Base-by-base conservation (phyloP, 352 stramenopile genomes). In the Globisporangium orthogonon region DNA sequence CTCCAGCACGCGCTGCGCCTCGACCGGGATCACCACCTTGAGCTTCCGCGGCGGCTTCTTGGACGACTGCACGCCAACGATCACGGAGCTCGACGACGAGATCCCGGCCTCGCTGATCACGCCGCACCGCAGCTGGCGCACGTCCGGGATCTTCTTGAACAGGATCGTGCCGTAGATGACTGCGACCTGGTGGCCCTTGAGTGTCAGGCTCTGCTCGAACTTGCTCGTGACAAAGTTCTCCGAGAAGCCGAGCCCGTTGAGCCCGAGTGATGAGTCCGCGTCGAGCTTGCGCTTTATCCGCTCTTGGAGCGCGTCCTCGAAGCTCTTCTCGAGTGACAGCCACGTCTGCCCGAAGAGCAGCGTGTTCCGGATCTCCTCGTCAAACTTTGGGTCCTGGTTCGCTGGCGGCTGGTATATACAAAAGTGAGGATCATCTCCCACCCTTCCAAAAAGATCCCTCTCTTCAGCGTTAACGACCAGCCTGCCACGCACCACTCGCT, bases 61-160 rank as follows among this genome's bases (percentile, higher is more conserved):
- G 3, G 65, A 67, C 44, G 77, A 63, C 3, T 65, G 65, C 13
- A 66, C 63, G 43, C 86, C 86, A 10, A 95, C 83, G 60, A 95
- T 95, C 29, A 95, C 86, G 31, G 83, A 93, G 46, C 82, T 93
- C 5, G 82, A 93, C 6, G 83, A 94, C 14, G 86, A 93, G 55
- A 95, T 94, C 4, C 86, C 86, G 33, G 90, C 83, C 49, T 95
- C 86, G 40, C 83, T 94, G 62, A 94, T 95, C 30, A 95, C 86
- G 29, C 86, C 86, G 37, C 82, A 93, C 28, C 86, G 80, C 52
- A 95, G 64, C 54, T 95, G 86, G 7, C 86, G 82, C 9, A 95
- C 84, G 58, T 95, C 86, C 2, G 86, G 86, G 44, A 95, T 94
- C n/a, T 81, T 78, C 58, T 91, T 94, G 68, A 95, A 95, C 18